Percentiles rank a stretch among this genome's conserved stretches.
Conservation (phyloP, 768 basidiomycete genomes). For the Boletus reticulatus region DNA sequence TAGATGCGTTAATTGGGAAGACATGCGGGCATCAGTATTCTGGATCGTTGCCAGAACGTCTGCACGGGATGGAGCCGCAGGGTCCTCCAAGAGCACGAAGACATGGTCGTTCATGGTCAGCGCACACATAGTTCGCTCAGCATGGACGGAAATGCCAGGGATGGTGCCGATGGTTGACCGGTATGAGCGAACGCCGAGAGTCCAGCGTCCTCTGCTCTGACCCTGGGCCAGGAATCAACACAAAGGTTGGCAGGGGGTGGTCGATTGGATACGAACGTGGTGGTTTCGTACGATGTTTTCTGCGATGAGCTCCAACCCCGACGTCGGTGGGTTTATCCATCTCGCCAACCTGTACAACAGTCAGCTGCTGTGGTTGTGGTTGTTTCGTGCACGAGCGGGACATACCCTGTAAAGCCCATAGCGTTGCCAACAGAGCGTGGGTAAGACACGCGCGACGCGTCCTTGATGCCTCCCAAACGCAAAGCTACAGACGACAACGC, state of each 20-base stretch:
- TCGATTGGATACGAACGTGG: slow-evolving; percentile 43
- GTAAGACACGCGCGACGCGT: slow-evolving; percentile 22
- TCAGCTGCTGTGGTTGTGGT: not conserved
- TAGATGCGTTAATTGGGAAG: slow-evolving; percentile 27
- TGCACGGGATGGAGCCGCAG: slow-evolving; percentile 62
- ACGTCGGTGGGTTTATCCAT: slow-evolving; percentile 80
- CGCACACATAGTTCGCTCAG: slow-evolving; percentile 71
- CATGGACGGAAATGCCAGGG: slow-evolving; percentile 45
- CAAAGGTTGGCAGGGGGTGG: slow-evolving; percentile 2
- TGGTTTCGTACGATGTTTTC: slow-evolving; percentile 73
- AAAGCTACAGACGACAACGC: slow-evolving; percentile 32
- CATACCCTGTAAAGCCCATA: slow-evolving; percentile 65
- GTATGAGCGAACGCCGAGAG: slow-evolving; percentile 67
- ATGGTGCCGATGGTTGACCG: slow-evolving; percentile 66
- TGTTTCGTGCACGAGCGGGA: not conserved
- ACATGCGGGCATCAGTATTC: slow-evolving; percentile 8
- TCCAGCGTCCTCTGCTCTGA: slow-evolving; percentile 60
- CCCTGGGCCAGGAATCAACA: slow-evolving; percentile 44
- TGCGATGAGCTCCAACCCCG: slow-evolving; percentile 63
- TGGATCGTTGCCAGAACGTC: slow-evolving; percentile 44
- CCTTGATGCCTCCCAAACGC: slow-evolving; percentile 39
- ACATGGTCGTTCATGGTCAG: slow-evolving; percentile 80
- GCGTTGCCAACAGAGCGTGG: slow-evolving; percentile 26
- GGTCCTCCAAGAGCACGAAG: slow-evolving; percentile 78
- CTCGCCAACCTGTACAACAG: slow-evolving; percentile 56